phyloP scores from a whole-genome alignment of 2,329 filamentous ascomycete species.

The Lachnellula arida region DNA sequence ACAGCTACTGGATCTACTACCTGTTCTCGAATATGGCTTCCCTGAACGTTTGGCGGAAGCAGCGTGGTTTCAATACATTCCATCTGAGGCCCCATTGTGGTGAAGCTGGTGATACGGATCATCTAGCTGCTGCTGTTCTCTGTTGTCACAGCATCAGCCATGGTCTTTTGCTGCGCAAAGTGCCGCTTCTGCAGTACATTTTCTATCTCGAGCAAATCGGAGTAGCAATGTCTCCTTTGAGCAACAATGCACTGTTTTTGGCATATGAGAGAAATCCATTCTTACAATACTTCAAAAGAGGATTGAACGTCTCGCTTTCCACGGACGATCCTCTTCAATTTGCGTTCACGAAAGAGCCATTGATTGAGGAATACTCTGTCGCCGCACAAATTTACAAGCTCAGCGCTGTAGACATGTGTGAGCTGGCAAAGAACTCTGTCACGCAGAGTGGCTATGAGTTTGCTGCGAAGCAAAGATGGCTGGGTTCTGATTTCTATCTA shows the following conservation, averaged over 20 bases:
- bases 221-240: slow-evolving; percentile 98
- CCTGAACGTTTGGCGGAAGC: slow-evolving; percentile 85
- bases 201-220: slow-evolving; percentile 98
- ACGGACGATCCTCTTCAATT: slow-evolving; percentile 97
- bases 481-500: slow-evolving; percentile 71
- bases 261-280: slow-evolving; percentile 97
- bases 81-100: slow-evolving; percentile 90
- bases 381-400: slow-evolving; percentile 98
- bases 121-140: slow-evolving; percentile 83
- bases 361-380: slow-evolving; percentile 97
- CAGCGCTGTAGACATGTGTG: slow-evolving; percentile 96
- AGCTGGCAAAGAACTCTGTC: slow-evolving; percentile 93
- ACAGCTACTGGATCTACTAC: slow-evolving; percentile 99
- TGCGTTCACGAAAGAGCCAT: slow-evolving; percentile 94
- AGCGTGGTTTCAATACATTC: slow-evolving; percentile 93
- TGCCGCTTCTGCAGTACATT: slow-evolving; percentile 90
- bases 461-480: slow-evolving; percentile 84
- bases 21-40: slow-evolving; percentile 91
- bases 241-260: slow-evolving; percentile 94
- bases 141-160: slow-evolving; percentile 98
- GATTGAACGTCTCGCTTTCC: slow-evolving; percentile 90
- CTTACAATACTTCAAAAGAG: slow-evolving; percentile 89
- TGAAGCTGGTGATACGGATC: slow-evolving; percentile 94
- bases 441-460: slow-evolving; percentile 91
- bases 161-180: slow-evolving; percentile 85